These are phyloP conservation scores for Talaromyces sp. DNA, from an alignment of 2,329 filamentous ascomycete species.

Conservation along the genomic window DNA sequence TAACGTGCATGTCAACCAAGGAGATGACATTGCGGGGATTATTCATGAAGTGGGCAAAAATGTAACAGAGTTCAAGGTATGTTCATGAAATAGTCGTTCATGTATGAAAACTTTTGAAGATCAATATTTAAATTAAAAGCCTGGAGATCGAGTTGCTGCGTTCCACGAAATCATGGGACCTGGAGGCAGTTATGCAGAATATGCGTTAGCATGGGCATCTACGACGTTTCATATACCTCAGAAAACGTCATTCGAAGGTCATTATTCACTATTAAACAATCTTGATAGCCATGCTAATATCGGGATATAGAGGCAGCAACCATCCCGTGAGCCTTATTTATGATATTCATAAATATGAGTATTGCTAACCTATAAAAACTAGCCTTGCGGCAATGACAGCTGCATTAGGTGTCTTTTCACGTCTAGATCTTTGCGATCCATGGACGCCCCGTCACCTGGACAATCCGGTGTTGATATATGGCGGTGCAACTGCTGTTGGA, in stretches of 20 bases:
- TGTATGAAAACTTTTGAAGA: neutral
- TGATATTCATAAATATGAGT: neutral
- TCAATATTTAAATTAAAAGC: slow-evolving; percentile 18
- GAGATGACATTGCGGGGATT: slow-evolving; percentile 48
- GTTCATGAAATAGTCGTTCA: neutral
- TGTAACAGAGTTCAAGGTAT: slow-evolving; percentile 46
- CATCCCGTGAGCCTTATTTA: slow-evolving; percentile 34
- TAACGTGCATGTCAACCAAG: slow-evolving; percentile 33
- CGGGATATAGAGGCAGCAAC: slow-evolving; percentile 46
- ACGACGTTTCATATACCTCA: slow-evolving; percentile 51
- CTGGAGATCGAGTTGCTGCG: slow-evolving; percentile 49
- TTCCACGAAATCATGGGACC: slow-evolving; percentile 45
- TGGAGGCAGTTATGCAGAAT: slow-evolving; percentile 52
- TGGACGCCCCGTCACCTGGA: slow-evolving; percentile 35
- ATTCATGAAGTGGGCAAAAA: slow-evolving; percentile 46
- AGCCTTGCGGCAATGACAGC: slow-evolving; percentile 49
- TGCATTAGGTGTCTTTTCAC: slow-evolving; percentile 45
- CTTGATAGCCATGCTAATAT: neutral
- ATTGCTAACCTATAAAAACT: neutral
- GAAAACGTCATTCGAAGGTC: slow-evolving; percentile 48
- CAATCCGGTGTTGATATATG: slow-evolving; percentile 44
- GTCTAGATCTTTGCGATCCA: slow-evolving; percentile 44
- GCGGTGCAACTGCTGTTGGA: slow-evolving; percentile 50
- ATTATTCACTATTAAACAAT: slow-evolving; percentile 1
- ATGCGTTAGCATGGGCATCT: slow-evolving; percentile 47